Evolutionary conservation across 768 basidiomycete genomes (phyloP), one percentile per base, ranked within the genome.

Genomic region (Steccherinum ochraceum): DNA sequence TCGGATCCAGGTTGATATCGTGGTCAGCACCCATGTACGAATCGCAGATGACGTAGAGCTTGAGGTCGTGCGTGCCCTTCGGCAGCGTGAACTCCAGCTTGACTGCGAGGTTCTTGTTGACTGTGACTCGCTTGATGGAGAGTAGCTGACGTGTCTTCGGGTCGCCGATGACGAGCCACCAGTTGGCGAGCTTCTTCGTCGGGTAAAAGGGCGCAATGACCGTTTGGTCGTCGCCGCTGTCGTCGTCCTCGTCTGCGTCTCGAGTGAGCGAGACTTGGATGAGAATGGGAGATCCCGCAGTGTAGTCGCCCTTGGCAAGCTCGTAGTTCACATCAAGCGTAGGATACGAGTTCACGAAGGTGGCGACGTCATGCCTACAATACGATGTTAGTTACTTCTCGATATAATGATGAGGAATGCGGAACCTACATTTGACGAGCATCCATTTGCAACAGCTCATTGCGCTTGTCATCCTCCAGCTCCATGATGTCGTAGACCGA

Each of bases 401-500:
- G n/a, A 45, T 43, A 20, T 51, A 24, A 30, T 24, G 25, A 13
- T 48, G 19, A 47, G 35, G 19, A 49, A 45, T 23, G 23, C 12
- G 46, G 4, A 4, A 75, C 90, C 56, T 67, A 92, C 92, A 98
- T 91, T 65, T 96, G 89, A 35, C 76, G 72, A 1, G 84, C 73
- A 49, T 84, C 81, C 90, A 99, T 93, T 61, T 86, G 82, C 24
- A 98, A 69, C 20, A 97, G 70, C 49, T 82, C 72, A 51, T 81
- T 89, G 27, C 96, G 80, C 62, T 89, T 77, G 52, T 89, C 86
- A 59, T 97, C 95, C 62, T 98, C 96, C 83, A 98, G 83, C 66
- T 98, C 96, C 90, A 97, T 96, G 55, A 98, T 78, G 64, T 98
- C 96, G 64, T 97, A 96, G 0, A 99, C 93, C 1, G 89, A 88